These are phyloP conservation scores for Heimioporus sp. DNA, from an alignment of 768 basidiomycete species.

Conservation along the genomic window DNA sequence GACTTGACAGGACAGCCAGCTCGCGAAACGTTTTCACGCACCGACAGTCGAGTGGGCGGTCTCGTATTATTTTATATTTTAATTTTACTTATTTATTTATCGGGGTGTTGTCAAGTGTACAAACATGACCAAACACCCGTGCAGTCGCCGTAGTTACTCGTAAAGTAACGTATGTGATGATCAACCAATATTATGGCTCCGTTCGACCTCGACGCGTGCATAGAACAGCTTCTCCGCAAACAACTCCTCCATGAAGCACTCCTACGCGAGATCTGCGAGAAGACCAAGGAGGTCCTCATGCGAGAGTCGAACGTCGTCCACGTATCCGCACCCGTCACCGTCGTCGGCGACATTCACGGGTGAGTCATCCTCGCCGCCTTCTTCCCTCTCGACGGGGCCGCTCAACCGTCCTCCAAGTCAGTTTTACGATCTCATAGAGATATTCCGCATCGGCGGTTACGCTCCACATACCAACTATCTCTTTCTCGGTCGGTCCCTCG, in stretches of 20 bases:
- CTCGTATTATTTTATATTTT: slow-evolving; percentile 8
- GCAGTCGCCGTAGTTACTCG: slow-evolving; percentile 1
- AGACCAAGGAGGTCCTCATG: slow-evolving; percentile 99
- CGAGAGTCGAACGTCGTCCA: slow-evolving; percentile 98
- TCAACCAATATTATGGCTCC: slow-evolving; percentile 38
- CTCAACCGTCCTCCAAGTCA: slow-evolving; percentile 63
- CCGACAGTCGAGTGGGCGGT: background rate
- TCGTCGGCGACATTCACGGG: slow-evolving; percentile 99
- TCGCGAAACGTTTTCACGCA: too few species aligned
- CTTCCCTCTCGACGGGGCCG: slow-evolving; percentile 22
- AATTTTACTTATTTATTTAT: slow-evolving; percentile 12
- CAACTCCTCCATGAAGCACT: slow-evolving; percentile 94
- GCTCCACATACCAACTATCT: slow-evolving; percentile 97
- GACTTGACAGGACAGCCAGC: too few species aligned
- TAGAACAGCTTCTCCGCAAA: slow-evolving; percentile 84
- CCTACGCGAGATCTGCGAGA: slow-evolving; percentile 97
- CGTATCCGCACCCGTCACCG: slow-evolving; percentile 93
- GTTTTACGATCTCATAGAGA: slow-evolving; percentile 99
- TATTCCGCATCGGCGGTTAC: slow-evolving; percentile 97
- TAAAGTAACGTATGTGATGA: slow-evolving; percentile 3
- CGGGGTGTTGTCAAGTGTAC: background rate
- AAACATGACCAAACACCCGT: slow-evolving; percentile 23
- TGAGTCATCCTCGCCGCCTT: slow-evolving; percentile 43
- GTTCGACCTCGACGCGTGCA: slow-evolving; percentile 97
- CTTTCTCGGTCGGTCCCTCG: slow-evolving; percentile 77